Percentiles rank a stretch among this genome's conserved stretches.
phyloP scores from a whole-genome alignment of 164 flowering plant genomes.

The Litsea cubeba region DNA sequence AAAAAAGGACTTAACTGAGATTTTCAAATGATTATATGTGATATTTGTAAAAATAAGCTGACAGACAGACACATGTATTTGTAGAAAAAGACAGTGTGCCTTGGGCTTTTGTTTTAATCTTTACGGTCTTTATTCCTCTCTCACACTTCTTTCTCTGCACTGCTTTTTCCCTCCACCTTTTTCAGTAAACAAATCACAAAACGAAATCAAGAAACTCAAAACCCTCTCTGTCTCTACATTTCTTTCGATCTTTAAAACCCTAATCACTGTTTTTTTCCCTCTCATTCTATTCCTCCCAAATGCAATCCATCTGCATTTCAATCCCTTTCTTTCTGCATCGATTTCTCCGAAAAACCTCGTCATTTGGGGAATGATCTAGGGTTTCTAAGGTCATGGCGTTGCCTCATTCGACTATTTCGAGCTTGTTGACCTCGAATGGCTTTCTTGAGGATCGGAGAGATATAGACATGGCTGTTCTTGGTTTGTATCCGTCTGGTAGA shows the following conservation, averaged over 20 bases:
- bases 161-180: no score
- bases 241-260: neutral
- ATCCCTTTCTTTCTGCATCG: neutral
- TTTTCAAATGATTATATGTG: no score
- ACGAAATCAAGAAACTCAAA: neutral
- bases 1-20: no score
- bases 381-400: constrained; percentile 14
- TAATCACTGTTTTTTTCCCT: neutral
- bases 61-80: no score
- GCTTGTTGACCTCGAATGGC: constrained; percentile 2
- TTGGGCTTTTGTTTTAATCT: no score
- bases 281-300: neutral
- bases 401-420: constrained; percentile 8
- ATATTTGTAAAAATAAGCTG: no score
- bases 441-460: constrained; percentile 14
- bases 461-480: neutral
- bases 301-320: neutral
- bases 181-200: no score
- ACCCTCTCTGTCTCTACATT: neutral
- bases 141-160: no score
- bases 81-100: no score
- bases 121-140: no score
- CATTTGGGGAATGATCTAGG: constrained; percentile 1
- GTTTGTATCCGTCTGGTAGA: neutral
- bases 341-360: neutral